Evolutionary conservation across 345 rosid genomes (phyloP), one percentile per base, ranked within the genome.

Genomic region (Odontarrhena argentea): DNA sequence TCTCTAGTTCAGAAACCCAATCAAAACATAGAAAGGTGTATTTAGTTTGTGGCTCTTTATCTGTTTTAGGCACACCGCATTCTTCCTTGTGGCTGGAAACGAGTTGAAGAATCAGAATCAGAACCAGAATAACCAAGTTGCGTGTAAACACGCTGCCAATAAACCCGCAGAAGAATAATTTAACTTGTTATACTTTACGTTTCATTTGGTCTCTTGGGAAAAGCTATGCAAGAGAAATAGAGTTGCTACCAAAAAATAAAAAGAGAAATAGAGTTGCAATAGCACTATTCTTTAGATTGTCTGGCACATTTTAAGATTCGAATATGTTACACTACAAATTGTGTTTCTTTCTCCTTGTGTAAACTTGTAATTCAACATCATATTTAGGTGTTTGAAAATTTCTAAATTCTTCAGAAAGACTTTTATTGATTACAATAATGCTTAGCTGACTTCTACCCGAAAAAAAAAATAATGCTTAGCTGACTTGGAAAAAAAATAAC

Each of bases 61-160:
- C 1, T 54, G 13, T 67, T 60, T 56, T 81, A 88, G 98, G 83
- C 98, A 88, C 77, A 88, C 96, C 0, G 94, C 98, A 2, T 88
- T 84, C 82, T 88, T 88, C 77, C 96, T 92, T 32, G 98, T 92
- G 69, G 96, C 98, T 36, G 98, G 96, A 41, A 79, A 92, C 66
- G 90, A 92, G 74, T 54, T 92, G 84, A 86, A 91, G 85, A 80
- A 77, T 66, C 85, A 77, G 64, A 64, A 48, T 4, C 64, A 64
- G 64, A 42, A 45, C 10, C 52, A 54, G n/a, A 59, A 60, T 43
- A 51, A 74, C 48, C 78, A 52, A 67, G 65, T 65, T 47, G 77
- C 78, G 15, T 88, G 89, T 54, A 84, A 85, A 77, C 91, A 83
- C 24, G 80, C 34, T 0, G 60, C 70, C 62, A 41, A 60, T 57